These are phyloP conservation scores for Rhododendron henanense DNA, from an alignment of 148 eudicot species.

Conservation along the genomic window DNA sequence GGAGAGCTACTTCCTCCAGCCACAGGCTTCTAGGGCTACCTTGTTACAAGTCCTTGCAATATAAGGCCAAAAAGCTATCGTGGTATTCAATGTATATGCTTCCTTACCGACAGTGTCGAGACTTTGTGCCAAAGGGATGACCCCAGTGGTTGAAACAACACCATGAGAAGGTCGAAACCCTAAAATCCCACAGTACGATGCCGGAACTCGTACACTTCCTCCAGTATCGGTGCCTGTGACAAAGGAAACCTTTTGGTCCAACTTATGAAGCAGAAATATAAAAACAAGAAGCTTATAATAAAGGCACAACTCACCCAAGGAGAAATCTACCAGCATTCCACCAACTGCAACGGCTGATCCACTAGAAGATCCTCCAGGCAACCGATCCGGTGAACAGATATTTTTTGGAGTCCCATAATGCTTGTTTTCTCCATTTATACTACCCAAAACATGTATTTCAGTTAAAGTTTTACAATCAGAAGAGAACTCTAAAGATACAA, in stretches of 20 bases:
- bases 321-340: constrained; percentile 70
- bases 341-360: constrained; percentile 96
- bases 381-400: constrained; percentile 67
- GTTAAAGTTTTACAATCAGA: not conserved
- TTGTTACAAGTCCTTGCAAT: not conserved
- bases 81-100: not conserved
- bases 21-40: not conserved
- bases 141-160: constrained; percentile 62
- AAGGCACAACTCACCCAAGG: constrained; percentile 47
- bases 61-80: not conserved
- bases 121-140: constrained; percentile 93
- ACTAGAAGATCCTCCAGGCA: constrained; percentile 96
- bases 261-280: not conserved
- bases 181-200: constrained; percentile 78
- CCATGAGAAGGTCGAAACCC: constrained; percentile 97
- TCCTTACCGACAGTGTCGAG: constrained; percentile 86
- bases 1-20: not conserved
- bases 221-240: constrained; percentile 84
- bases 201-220: constrained; percentile 93
- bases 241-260: not conserved
- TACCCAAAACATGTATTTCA: constrained; percentile 20
- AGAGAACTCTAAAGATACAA: not conserved
- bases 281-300: not conserved
- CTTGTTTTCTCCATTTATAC: constrained; percentile 81
- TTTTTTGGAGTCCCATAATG: constrained; percentile 94